Base-by-base conservation (phyloP, 805 yeast genomes). In the Pichia eremophila region DNA sequence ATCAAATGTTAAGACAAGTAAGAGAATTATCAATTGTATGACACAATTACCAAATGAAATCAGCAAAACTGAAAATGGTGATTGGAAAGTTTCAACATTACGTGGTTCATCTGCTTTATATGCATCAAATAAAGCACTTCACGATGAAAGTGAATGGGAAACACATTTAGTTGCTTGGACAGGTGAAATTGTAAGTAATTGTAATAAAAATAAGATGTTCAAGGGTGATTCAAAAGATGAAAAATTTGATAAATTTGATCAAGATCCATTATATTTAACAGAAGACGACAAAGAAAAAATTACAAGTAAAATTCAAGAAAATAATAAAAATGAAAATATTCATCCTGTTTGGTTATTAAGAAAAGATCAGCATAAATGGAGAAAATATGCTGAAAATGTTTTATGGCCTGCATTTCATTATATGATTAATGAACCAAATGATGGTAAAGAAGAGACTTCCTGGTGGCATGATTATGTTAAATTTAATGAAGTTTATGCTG, bases 381-480 rank as follows among this genome's bases (percentile, higher is more conserved):
- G 97, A 55, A 74, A 74, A 54, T 91, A 87, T 60, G 95, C 97
- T 1, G 98, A 91, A 61, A 79, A 84, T 57, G 82, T 83, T 19
- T 69, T 93, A 29, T 93, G 99, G 98, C 96, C 96, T 1, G 83
- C 88, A 2, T 81, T 91, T 66, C 99, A 93, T 61, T 93, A 93
- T 67, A 88, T 93, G 63, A 84, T 87, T 64, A 82, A 83, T 40
- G 82, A 82, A 48, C 77, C 84, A 0, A 74, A 80, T 2, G 83
- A 83, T 60, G 86, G 86, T 5, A 72, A 75, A 31, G 79, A 74
- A 37, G 91, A 86, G 60, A 74, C 79, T 41, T 73, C 77, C 42
- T 77, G 78, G 59, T 89, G 95, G 95, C 76, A 82, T 62, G 95
- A 86, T 61, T 93, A 93, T 61, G 95, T 88, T 43, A 79, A 76